A percentile compares a stretch with the other conserved stretches of the same genome.
These are phyloP conservation scores for Candida ponderosae DNA, from an alignment of 805 yeast genomes.

Conservation along the genomic window DNA sequence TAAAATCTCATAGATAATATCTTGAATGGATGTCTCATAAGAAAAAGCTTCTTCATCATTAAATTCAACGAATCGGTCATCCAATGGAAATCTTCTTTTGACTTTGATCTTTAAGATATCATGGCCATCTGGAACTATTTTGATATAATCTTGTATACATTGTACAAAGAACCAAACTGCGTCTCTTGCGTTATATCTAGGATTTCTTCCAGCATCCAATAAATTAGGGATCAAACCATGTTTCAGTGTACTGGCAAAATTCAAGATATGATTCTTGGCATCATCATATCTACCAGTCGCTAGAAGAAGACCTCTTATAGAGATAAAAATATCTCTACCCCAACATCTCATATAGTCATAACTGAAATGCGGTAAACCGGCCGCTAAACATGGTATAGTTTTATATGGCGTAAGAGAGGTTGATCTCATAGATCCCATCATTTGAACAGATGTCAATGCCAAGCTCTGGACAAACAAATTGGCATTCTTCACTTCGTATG, in stretches of 20 bases:
- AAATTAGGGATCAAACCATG: conserved; percentile 94
- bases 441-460: conserved; percentile 77
- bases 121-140: conserved; percentile 60
- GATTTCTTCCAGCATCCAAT: conserved; percentile 87
- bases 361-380: conserved; percentile 94
- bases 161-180: conserved; percentile 95
- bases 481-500: conserved; percentile 45
- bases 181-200: conserved; percentile 93
- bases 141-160: conserved; percentile 76
- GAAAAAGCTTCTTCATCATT: conserved; percentile 73
- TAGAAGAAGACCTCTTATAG: conserved; percentile 73
- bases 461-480: conserved; percentile 73
- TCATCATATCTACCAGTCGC: conserved; percentile 73
- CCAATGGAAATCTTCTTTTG: conserved; percentile 79
- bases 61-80: conserved; percentile 66
- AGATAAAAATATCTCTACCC: conserved; percentile 95
- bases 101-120: conserved; percentile 63
- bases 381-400: conserved; percentile 74
- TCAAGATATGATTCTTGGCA: conserved; percentile 74
- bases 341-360: conserved; percentile 92
- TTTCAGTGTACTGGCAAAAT: conserved; percentile 84
- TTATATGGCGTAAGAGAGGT: conserved; percentile 68
- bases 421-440: conserved; percentile 66
- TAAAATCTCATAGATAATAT: conserved; percentile 74
- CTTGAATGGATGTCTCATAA: conserved; percentile 61